Conservation (phyloP, 495 filamentous ascomycete species). For the Xylaria palmicola region DNA sequence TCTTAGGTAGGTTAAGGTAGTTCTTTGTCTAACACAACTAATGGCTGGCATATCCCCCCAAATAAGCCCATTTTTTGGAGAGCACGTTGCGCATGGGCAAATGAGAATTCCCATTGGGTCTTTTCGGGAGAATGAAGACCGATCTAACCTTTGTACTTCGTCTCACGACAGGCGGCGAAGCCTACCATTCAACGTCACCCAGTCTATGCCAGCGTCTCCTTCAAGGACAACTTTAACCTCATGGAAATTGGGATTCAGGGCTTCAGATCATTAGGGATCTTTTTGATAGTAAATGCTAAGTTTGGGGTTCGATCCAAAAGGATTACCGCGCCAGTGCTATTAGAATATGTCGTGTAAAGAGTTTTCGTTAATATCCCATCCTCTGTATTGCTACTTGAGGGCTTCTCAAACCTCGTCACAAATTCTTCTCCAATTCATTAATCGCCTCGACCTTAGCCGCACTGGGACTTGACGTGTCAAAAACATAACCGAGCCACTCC, state of each 20-base stretch:
- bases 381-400: not conserved
- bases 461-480: constrained; percentile 70
- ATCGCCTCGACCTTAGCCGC: constrained; percentile 76
- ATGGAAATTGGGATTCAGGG: too few relatives aligned
- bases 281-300: too few relatives aligned
- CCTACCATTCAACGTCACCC: not conserved
- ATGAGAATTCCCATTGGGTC: not conserved
- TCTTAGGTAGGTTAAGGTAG: too few relatives aligned
- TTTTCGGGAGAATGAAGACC: not conserved
- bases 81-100: not conserved
- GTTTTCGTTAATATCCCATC: not conserved
- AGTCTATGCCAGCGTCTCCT: too few relatives aligned
- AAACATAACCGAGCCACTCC: constrained; percentile 81
- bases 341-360: not conserved
- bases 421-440: constrained; percentile 63
- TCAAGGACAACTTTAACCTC: not conserved
- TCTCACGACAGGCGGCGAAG: not conserved
- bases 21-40: not conserved
- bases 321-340: too few relatives aligned
- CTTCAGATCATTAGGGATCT: too few relatives aligned
- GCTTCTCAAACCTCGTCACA: not conserved
- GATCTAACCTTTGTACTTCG: not conserved
- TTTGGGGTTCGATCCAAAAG: too few relatives aligned
- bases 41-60: not conserved
- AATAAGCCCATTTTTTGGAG: not conserved